Base-by-base conservation (phyloP, 1,284 basidiomycete genomes). In the Pseudomicrostroma phylloplanum region DNA sequence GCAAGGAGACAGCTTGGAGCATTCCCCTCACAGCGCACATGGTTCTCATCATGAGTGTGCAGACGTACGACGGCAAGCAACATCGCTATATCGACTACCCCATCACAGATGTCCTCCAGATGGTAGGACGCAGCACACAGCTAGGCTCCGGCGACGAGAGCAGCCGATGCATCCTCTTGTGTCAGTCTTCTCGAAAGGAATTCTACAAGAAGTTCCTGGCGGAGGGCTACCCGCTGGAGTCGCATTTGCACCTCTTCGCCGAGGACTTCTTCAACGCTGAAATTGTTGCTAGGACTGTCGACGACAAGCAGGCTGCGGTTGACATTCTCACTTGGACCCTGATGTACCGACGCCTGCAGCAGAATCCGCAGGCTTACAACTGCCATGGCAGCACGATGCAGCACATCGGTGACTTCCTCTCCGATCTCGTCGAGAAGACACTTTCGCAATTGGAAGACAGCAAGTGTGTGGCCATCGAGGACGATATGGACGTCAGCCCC, bases 251-350 rank as follows among this genome's bases (percentile, higher is more conserved):
- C n/a, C 55, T 65, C 23, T 73, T 68, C 56, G 77, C 82, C 91
- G 93, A 97, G 74, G 96, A 98, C 80, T 96, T 96, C 80, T 96
- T 98, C 86, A 86, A 98, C 66, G 91, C 94, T 0, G 96, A 99
- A 81, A 96, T 98, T 69, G 93, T 93, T 12, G 91, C 96, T 36
- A 92, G 92, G 82, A 98, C 94, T 2, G 96, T 99, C 66, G 93
- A 97, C 82, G 74, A 77, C 67, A 78, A 77, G 62, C 76, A 78
- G 55, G 69, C 68, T 7, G 71, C 74, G 0, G 68, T 76, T 30
- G 91, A 94, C 80, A 92, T 92, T 70, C 80, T 93, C 65, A 94
- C 91, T 0, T 94, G 91, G 91, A 91, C 91, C 25, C 91, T 89
- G 81, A 96, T 97, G 84, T 98, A 97, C 81, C 87, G 94, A 36